Evolutionary conservation across 2,329 filamentous ascomycete genomes (phyloP).

Genomic region (Aspergillus caelatus): DNA sequence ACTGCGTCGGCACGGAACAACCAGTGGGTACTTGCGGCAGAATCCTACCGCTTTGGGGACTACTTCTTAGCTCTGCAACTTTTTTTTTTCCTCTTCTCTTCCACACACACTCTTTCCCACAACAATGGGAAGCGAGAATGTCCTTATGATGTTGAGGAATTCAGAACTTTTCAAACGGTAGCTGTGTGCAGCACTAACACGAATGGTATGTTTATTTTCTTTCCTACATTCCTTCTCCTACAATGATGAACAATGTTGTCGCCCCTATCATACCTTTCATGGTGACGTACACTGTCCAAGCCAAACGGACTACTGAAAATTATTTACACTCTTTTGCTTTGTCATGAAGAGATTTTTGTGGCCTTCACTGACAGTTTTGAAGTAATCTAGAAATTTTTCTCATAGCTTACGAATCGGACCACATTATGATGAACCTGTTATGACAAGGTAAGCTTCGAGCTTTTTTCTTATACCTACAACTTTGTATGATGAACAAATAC

Average conservation of each 20-base stretch:
- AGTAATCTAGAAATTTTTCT: conserved; percentile 13
- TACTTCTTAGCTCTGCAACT: conserved; percentile 3
- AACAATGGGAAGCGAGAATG: conserved; percentile 9
- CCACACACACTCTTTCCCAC: conserved; percentile 17
- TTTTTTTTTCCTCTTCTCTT: conserved; percentile 26
- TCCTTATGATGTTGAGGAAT: conserved; percentile 6
- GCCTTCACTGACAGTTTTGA: conserved; percentile 30
- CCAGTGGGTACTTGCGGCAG: conserved; percentile 3
- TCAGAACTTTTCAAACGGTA: conserved; percentile 7
- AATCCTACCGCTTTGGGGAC: conserved; percentile 9
- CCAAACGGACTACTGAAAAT: conserved; percentile 63
- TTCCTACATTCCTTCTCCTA: conserved; percentile 19
- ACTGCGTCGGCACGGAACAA: conserved; percentile 12
- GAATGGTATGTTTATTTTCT: conserved; percentile 31
- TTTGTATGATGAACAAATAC: conserved; percentile 54
- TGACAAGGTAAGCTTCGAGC: conserved; percentile 24
- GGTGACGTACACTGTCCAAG: conserved; percentile 64
- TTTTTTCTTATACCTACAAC: conserved; percentile 19
- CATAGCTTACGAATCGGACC: background rate
- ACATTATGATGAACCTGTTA: background rate
- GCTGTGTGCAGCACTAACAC: conserved; percentile 15
- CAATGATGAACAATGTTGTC: conserved; percentile 64
- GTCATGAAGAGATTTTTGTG: conserved; percentile 13
- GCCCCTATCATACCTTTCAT: conserved; percentile 64
- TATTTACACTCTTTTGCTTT: conserved; percentile 14